Percentiles rank a stretch among this genome's conserved stretches.
Evolutionary conservation across 371 early-diverging fungal genomes (phyloP).

Genomic region (Rhizopus microsporus): DNA sequence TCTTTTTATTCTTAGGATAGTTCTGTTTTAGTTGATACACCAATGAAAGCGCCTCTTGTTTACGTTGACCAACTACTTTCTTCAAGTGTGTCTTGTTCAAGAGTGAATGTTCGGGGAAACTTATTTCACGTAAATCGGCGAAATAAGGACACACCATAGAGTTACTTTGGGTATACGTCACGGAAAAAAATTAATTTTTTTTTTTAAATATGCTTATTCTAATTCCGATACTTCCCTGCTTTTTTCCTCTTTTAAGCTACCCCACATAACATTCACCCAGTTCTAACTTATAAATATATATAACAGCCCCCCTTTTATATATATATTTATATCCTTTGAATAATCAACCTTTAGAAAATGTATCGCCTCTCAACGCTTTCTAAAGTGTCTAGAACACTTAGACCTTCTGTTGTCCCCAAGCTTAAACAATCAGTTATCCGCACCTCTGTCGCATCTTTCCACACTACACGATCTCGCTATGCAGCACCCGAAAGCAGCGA

Average conservation of each 20-base stretch:
- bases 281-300: slow-evolving; percentile 1
- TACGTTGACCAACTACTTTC: no score
- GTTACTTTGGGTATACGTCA: slow-evolving; percentile 12
- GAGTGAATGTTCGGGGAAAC: not conserved
- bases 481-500: slow-evolving; percentile 36
- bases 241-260: slow-evolving; percentile 1
- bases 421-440: slow-evolving; percentile 18
- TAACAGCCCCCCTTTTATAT: not conserved
- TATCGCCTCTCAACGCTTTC: slow-evolving; percentile 34
- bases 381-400: slow-evolving; percentile 22
- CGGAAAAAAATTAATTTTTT: slow-evolving; percentile 13
- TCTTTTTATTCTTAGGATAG: no score
- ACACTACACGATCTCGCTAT: slow-evolving; percentile 26
- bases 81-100: no score
- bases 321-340: slow-evolving; percentile 9
- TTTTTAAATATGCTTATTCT: not conserved
- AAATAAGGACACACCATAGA: not conserved
- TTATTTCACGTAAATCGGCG: slow-evolving; percentile 5
- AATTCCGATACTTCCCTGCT: not conserved
- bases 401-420: slow-evolving; percentile 15
- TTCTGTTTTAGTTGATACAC: no score
- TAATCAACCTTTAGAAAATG: slow-evolving; percentile 21
- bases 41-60: no score
- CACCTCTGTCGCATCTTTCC: slow-evolving; percentile 28
- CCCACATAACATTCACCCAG: slow-evolving; percentile 9